Evolutionary conservation across 768 basidiomycete species (phyloP).

Genomic region (Russula emetica): DNA sequence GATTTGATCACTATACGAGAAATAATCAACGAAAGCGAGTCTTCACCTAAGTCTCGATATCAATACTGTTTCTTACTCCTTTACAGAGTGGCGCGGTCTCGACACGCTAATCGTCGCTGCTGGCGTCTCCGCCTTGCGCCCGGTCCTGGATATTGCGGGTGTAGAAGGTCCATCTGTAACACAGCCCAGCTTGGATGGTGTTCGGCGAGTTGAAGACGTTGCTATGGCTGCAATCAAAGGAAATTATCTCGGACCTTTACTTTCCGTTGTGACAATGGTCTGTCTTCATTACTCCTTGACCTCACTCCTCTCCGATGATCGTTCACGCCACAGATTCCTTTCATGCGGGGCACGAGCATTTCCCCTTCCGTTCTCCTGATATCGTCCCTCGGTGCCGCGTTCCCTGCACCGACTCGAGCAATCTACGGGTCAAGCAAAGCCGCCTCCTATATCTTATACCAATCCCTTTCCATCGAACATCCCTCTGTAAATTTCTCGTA

Average conservation of each 20-base stretch:
- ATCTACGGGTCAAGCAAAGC: constrained; percentile 83
- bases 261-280: constrained; percentile 70
- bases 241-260: constrained; percentile 68
- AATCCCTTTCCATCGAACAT: constrained; percentile 76
- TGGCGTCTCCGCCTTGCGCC: constrained; percentile 77
- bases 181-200: constrained; percentile 48
- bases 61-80: background rate
- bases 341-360: constrained; percentile 58
- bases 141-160: constrained; percentile 69
- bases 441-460: constrained; percentile 71
- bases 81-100: constrained; percentile 70
- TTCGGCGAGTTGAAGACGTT: constrained; percentile 55
- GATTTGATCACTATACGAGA: constrained; percentile 63
- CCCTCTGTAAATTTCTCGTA: constrained; percentile 59
- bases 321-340: constrained; percentile 55
- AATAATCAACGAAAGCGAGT: constrained; percentile 52
- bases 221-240: constrained; percentile 52
- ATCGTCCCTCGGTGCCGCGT: constrained; percentile 70
- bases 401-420: constrained; percentile 81
- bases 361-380: constrained; percentile 74
- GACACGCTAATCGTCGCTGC: constrained; percentile 82
- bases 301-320: background rate
- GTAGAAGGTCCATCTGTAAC: constrained; percentile 37
- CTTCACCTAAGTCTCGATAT: background rate
- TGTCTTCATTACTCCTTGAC: constrained; percentile 30